Percentiles rank a stretch among this genome's conserved stretches.
Evolutionary conservation across 2,329 filamentous ascomycete genomes (phyloP).

Genomic region (Fusarium sp.): DNA sequence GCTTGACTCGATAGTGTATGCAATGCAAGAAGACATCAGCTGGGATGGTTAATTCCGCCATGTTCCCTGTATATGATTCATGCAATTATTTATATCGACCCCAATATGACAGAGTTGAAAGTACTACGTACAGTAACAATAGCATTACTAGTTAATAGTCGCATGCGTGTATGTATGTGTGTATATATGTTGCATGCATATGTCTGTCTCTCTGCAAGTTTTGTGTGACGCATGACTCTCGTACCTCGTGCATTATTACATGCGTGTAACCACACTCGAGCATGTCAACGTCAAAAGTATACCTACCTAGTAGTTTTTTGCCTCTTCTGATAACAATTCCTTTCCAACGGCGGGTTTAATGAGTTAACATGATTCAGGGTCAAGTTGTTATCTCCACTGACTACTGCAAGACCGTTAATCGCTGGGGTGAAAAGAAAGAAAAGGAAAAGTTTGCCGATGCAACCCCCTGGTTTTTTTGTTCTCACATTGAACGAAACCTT

Average conservation of each 20-base stretch:
- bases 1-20: not conserved
- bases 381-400: not conserved
- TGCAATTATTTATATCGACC: not conserved
- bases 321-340: not conserved
- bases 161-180: not conserved
- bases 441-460: not conserved
- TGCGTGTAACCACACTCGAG: conserved; percentile 29
- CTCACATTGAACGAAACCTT: not conserved
- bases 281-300: not conserved
- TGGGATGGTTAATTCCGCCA: not conserved
- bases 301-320: no score
- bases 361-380: not conserved
- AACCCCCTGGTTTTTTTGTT: not conserved
- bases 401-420: conserved; percentile 21
- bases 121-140: not conserved
- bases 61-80: not conserved
- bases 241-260: conserved; percentile 1
- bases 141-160: not conserved
- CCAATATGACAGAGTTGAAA: not conserved
- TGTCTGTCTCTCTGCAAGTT: not conserved
- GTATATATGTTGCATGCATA: not conserved
- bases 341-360: not conserved
- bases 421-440: conserved; percentile 7
- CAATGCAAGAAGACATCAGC: not conserved
- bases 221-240: conserved; percentile 8